Conservation (phyloP, 768 basidiomycete species). For the Suillus lakei region DNA sequence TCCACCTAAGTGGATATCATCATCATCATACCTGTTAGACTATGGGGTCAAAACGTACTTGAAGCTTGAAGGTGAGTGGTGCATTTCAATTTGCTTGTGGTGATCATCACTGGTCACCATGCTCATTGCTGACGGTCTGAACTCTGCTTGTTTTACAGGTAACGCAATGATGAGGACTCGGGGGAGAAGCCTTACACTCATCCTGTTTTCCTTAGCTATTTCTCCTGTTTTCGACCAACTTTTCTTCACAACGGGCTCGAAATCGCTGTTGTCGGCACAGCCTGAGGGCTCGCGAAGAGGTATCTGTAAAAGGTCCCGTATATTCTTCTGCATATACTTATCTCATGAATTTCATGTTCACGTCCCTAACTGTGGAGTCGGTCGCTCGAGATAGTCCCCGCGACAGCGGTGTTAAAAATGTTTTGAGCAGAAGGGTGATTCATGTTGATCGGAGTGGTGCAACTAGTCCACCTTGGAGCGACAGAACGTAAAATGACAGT, state of each 20-base stretch:
- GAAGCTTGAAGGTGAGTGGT: not conserved
- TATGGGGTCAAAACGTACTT: not conserved
- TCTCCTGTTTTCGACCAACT: not conserved
- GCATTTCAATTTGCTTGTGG: not conserved
- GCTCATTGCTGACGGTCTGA: too few relatives aligned
- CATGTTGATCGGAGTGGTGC: not conserved
- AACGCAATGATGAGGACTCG: too few relatives aligned
- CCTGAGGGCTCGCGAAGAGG: constrained; percentile 47
- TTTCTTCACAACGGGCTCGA: constrained; percentile 70
- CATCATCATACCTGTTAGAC: too few relatives aligned
- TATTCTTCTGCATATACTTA: not conserved
- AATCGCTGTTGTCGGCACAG: constrained; percentile 80
- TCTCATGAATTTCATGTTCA: not conserved
- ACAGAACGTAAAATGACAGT: not conserved
- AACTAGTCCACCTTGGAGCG: not conserved
- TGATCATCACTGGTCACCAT: too few relatives aligned
- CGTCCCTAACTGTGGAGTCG: too few relatives aligned
- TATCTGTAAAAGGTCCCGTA: not conserved
- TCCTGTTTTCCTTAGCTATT: too few relatives aligned
- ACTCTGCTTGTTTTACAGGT: too few relatives aligned
- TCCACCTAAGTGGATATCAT: too few relatives aligned
- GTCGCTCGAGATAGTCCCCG: not conserved
- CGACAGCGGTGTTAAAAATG: not conserved
- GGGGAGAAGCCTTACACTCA: too few relatives aligned
- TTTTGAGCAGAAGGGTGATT: too few relatives aligned